These are phyloP conservation scores for Fusarium abutilonis DNA, from an alignment of 2,329 filamentous ascomycete species.

Conservation along the genomic window DNA sequence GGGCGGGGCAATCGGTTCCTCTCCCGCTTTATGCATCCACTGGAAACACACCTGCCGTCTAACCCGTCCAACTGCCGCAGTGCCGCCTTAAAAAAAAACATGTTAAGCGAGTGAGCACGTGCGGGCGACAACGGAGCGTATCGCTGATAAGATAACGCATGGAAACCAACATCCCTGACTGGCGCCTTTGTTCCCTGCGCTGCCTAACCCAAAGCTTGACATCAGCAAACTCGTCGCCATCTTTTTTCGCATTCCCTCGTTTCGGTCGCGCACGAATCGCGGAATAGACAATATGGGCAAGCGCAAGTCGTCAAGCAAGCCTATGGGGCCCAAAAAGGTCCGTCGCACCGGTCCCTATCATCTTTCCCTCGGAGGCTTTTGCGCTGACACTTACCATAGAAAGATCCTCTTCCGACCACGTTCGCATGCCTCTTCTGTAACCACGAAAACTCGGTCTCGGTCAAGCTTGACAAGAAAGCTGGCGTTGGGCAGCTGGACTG, in stretches of 20 bases:
- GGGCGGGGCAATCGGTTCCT: conserved; percentile 31
- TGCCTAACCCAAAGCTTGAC: conserved; percentile 35
- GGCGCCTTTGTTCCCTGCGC: conserved; percentile 27
- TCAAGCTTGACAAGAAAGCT: conserved; percentile 93
- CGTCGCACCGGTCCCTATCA: conserved; percentile 31
- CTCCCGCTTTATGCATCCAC: conserved; percentile 41
- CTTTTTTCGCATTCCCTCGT: conserved; percentile 30
- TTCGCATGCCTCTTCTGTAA: conserved; percentile 99
- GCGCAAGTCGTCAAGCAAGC: conserved; percentile 91
- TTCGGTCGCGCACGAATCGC: conserved; percentile 34
- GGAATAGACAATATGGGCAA: conserved; percentile 73
- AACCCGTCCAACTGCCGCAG: conserved; percentile 8
- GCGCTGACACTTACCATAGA: conserved; percentile 53
- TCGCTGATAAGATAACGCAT: conserved; percentile 42
- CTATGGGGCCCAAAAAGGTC: conserved; percentile 84
- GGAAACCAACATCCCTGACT: conserved; percentile 21
- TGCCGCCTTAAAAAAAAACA: conserved; percentile 7
- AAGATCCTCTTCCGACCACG: conserved; percentile 78
- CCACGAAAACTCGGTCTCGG: conserved; percentile 89
- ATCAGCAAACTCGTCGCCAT: conserved; percentile 40
- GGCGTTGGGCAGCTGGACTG: conserved; percentile 87
- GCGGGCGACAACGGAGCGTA: conserved; percentile 14
- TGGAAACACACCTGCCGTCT: conserved; percentile 20
- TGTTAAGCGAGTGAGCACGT: conserved; percentile 37
- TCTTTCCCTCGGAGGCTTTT: conserved; percentile 1